Evolutionary conservation across 768 basidiomycete species (phyloP).

Genomic region (Phylloporus rhodoxanthus): DNA sequence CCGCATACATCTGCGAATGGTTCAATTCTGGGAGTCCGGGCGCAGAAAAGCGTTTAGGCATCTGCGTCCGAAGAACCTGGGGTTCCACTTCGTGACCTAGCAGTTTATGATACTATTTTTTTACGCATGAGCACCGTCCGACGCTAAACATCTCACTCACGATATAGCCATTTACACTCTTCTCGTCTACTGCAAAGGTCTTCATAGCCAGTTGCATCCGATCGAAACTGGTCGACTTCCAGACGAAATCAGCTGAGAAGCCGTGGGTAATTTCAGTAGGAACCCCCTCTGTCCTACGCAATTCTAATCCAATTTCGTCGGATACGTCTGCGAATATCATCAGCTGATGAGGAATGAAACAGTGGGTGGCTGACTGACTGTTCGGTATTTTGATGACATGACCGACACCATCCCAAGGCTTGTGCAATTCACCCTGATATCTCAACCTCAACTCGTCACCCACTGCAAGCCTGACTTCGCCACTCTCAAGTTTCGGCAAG

Average conservation of each 20-base stretch:
- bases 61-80: slow-evolving; percentile 81
- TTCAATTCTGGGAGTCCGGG: slow-evolving; percentile 97
- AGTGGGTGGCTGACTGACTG: slow-evolving; percentile 49
- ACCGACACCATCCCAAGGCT: slow-evolving; percentile 94
- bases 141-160: slow-evolving; percentile 42
- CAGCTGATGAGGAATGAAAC: not conserved
- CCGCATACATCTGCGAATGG: slow-evolving; percentile 99
- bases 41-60: slow-evolving; percentile 97
- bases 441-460: slow-evolving; percentile 91
- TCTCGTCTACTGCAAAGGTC: slow-evolving; percentile 98
- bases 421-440: slow-evolving; percentile 85
- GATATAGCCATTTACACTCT: slow-evolving; percentile 98
- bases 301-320: slow-evolving; percentile 93
- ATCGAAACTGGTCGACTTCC: slow-evolving; percentile 99
- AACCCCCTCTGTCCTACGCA: slow-evolving; percentile 85
- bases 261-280: slow-evolving; percentile 92
- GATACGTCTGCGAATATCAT: slow-evolving; percentile 69
- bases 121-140: slow-evolving; percentile 1
- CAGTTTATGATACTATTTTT: slow-evolving; percentile 89
- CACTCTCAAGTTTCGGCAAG: slow-evolving; percentile 94
- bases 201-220: slow-evolving; percentile 99
- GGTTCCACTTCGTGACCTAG: slow-evolving; percentile 97
- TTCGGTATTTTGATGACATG: slow-evolving; percentile 99
- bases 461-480: slow-evolving; percentile 93
- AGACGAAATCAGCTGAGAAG: slow-evolving; percentile 97